Evolutionary conservation across 768 basidiomycete species (phyloP).

Genomic region (Lepiota subincarnata): DNA sequence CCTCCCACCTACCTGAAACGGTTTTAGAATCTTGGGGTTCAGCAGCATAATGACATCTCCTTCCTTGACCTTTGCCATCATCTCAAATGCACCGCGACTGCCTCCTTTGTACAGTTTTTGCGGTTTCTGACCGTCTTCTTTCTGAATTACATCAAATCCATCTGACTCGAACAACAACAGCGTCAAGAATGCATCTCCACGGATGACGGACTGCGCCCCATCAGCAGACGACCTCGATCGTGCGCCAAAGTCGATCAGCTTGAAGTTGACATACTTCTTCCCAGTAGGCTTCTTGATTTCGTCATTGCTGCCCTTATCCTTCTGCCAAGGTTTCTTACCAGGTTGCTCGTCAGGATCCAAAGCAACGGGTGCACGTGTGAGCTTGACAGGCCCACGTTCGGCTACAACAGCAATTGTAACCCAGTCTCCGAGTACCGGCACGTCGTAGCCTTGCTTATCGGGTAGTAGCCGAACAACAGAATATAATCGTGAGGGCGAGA

Average conservation of each 20-base stretch:
- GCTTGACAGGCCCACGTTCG: conserved; percentile 76
- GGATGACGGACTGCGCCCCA: conserved; percentile 51
- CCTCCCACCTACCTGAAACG: conserved; percentile 62
- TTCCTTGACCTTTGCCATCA: conserved; percentile 77
- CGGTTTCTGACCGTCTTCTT: conserved; percentile 45
- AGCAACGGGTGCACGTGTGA: conserved; percentile 63
- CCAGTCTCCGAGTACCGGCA: conserved; percentile 92
- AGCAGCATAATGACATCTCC: conserved; percentile 89
- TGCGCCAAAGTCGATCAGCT: conserved; percentile 77
- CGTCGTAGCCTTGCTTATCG: conserved; percentile 81
- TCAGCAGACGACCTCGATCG: conserved; percentile 51
- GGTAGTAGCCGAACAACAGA: conserved; percentile 74
- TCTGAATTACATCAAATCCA: conserved; percentile 50
- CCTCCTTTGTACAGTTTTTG: conserved; percentile 81
- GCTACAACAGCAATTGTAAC: conserved; percentile 95
- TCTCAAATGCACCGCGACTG: conserved; percentile 89
- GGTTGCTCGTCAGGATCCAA: conserved; percentile 43
- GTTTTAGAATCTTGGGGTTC: conserved; percentile 84
- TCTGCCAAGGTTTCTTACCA: conserved; percentile 30
- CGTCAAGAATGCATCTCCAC: conserved; percentile 82
- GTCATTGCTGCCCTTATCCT: conserved; percentile 30
- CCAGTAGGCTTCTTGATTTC: conserved; percentile 42
- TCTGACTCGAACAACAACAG: conserved; percentile 90
- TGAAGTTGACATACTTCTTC: conserved; percentile 84
- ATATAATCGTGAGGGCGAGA: conserved; percentile 88